Conservation (phyloP, 164 flowering plant species). For the Magnolia changhungtana region DNA sequence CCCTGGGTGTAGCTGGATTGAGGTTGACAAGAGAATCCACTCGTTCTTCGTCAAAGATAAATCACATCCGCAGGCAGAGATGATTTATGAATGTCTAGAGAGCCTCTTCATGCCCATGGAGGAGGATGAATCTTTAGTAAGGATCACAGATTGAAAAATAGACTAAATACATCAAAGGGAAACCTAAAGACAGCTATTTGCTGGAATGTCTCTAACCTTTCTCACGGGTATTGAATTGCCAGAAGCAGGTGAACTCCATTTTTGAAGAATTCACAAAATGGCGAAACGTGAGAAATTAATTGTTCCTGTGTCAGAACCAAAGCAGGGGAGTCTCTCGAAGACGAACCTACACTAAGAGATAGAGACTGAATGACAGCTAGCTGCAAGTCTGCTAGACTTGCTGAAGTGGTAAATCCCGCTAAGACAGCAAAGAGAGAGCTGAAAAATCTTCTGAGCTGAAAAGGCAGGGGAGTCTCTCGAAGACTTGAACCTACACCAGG, state of each 20-base stretch:
- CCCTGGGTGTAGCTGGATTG: constrained; percentile 84
- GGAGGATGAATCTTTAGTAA: constrained; percentile 18
- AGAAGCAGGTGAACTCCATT: neutral
- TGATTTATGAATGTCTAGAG: constrained; percentile 39
- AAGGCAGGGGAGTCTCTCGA: neutral
- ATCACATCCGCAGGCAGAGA: constrained; percentile 33
- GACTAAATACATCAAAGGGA: neutral
- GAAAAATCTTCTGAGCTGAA: neutral
- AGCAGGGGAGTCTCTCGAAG: neutral
- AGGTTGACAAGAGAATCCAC: constrained; percentile 40
- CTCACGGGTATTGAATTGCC: neutral
- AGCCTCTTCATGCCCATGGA: constrained; percentile 48
- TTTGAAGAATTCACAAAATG: neutral
- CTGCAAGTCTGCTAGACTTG: neutral
- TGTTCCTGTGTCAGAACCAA: neutral
- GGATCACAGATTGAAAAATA: neutral
- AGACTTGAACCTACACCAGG: too few species aligned
- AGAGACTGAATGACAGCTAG: too few species aligned
- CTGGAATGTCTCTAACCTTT: neutral
- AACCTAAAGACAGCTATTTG: neutral
- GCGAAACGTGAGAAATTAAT: neutral
- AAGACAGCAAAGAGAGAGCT: neutral
- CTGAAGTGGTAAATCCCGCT: neutral
- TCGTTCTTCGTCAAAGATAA: constrained; percentile 50
- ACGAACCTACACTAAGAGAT: too few species aligned